Conservation (phyloP, 1,139 yeast species). For the Diutina scorzettiae region DNA sequence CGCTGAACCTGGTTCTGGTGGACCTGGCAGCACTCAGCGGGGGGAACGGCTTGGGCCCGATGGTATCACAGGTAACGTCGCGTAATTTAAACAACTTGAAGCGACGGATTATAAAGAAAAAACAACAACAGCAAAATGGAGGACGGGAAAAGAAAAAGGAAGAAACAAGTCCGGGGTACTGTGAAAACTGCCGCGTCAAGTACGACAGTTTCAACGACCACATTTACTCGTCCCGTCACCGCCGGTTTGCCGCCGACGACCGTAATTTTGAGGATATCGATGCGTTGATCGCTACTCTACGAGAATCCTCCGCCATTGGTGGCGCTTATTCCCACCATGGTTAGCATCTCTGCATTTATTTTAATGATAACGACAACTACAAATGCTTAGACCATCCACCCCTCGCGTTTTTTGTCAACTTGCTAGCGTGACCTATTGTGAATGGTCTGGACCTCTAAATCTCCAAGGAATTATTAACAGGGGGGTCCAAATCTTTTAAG, state of each 20-base stretch:
- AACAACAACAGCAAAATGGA: slow-evolving; percentile 15
- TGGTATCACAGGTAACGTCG: slow-evolving; percentile 55
- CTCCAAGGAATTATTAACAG: too few relatives aligned
- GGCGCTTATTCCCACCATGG: background rate
- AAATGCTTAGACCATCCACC: too few relatives aligned
- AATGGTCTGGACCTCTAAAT: too few relatives aligned
- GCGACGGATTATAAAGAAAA: slow-evolving; percentile 35
- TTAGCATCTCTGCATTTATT: background rate
- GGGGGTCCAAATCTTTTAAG: too few relatives aligned
- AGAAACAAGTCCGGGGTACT: slow-evolving; percentile 52
- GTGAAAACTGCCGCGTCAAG: slow-evolving; percentile 88
- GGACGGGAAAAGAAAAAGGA: slow-evolving; percentile 14
- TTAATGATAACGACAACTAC: background rate
- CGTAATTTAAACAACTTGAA: slow-evolving; percentile 52
- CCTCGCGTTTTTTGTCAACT: too few relatives aligned
- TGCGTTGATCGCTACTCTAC: slow-evolving; percentile 40
- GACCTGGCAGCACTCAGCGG: slow-evolving; percentile 26
- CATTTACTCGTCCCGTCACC: slow-evolving; percentile 57
- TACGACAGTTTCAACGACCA: slow-evolving; percentile 78
- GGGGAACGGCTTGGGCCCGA: slow-evolving; percentile 67
- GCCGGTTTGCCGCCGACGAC: slow-evolving; percentile 66
- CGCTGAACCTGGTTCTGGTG: slow-evolving; percentile 33
- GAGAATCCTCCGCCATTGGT: slow-evolving; percentile 16
- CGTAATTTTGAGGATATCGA: slow-evolving; percentile 71
- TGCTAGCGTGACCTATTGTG: too few relatives aligned